phyloP scores from a whole-genome alignment of 805 yeast genomes.

The Cyberlindnera nakhonratchasimensis region DNA sequence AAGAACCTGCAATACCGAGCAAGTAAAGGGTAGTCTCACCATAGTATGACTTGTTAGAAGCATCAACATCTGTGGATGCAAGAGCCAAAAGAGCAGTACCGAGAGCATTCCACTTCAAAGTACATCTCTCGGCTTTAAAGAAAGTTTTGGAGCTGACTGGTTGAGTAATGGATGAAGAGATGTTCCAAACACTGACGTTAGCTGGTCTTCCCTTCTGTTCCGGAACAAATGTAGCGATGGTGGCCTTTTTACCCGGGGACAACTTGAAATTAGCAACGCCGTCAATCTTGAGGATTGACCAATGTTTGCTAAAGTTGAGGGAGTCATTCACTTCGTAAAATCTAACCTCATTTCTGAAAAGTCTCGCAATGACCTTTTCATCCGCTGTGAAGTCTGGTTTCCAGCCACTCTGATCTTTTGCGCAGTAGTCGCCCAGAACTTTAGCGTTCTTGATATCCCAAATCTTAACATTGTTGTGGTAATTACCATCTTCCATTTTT shows the following conservation, averaged over 20 bases:
- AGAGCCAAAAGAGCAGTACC: slow-evolving; percentile 94
- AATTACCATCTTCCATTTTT: slow-evolving; percentile 68
- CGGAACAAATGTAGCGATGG: slow-evolving; percentile 87
- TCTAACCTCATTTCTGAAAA: slow-evolving; percentile 59
- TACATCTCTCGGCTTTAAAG: slow-evolving; percentile 94
- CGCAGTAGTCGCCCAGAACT: slow-evolving; percentile 59
- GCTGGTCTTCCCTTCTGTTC: slow-evolving; percentile 90
- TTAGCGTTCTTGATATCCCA: slow-evolving; percentile 54
- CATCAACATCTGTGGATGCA: slow-evolving; percentile 94
- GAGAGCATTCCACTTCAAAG: slow-evolving; percentile 86
- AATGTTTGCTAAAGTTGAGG: slow-evolving; percentile 47
- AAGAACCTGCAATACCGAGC: slow-evolving; percentile 88
- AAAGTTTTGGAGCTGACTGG: slow-evolving; percentile 85
- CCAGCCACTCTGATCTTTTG: slow-evolving; percentile 88
- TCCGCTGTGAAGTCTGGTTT: slow-evolving; percentile 84
- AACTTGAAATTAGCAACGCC: slow-evolving; percentile 60
- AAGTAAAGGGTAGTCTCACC: slow-evolving; percentile 93
- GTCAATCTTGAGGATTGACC: slow-evolving; percentile 53
- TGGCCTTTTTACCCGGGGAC: slow-evolving; percentile 86
- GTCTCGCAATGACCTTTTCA: slow-evolving; percentile 65
- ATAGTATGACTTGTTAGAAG: slow-evolving; percentile 89
- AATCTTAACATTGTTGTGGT: slow-evolving; percentile 75
- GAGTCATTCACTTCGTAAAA: slow-evolving; percentile 54
- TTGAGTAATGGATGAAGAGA: slow-evolving; percentile 51
- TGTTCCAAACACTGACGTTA: slow-evolving; percentile 73